Evolutionary conservation across 73 alveolate genomes (phyloP).

Genomic region (Effrenium voratum): DNA sequence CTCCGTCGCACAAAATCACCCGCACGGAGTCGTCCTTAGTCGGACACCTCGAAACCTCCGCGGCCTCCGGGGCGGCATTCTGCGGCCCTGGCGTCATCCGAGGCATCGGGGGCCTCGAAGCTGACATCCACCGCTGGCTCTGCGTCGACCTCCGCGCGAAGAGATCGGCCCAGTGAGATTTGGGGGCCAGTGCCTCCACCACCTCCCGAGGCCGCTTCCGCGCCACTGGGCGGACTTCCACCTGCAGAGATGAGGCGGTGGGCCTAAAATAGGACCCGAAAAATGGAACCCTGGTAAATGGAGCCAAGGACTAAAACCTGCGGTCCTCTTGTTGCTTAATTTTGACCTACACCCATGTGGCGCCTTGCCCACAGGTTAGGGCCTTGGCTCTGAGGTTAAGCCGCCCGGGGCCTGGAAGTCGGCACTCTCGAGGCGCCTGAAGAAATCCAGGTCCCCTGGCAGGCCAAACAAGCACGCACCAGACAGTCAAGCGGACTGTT

Average conservation of each 20-base stretch:
- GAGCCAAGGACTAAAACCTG: not conserved
- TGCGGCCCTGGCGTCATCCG: slow-evolving; percentile 59
- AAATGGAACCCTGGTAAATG: not conserved
- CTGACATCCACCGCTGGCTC: slow-evolving; percentile 16
- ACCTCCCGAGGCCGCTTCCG: slow-evolving; percentile 50
- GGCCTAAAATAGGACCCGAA: not conserved
- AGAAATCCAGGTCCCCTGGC: slow-evolving; percentile 45
- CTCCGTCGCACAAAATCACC: slow-evolving; percentile 50
- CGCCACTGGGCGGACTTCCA: slow-evolving; percentile 63
- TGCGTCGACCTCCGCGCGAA: not conserved
- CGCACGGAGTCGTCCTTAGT: slow-evolving; percentile 45
- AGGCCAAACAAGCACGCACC: no score
- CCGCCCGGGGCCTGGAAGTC: slow-evolving; percentile 85
- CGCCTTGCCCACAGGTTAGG: no score
- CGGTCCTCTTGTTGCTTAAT: not conserved
- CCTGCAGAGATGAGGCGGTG: not conserved
- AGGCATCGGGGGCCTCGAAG: slow-evolving; percentile 73
- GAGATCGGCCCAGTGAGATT: not conserved
- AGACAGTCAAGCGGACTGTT: no score
- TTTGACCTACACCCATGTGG: no score
- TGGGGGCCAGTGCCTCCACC: slow-evolving; percentile 1
- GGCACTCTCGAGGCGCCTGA: slow-evolving; percentile 65
- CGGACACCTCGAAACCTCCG: no score
- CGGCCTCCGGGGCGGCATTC: no score
- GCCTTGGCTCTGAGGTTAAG: no score